Evolutionary conservation across 176 grass and related monocot genomes (phyloP), one percentile per base, ranked within the genome.

Genomic region (Juncus effusus): DNA sequence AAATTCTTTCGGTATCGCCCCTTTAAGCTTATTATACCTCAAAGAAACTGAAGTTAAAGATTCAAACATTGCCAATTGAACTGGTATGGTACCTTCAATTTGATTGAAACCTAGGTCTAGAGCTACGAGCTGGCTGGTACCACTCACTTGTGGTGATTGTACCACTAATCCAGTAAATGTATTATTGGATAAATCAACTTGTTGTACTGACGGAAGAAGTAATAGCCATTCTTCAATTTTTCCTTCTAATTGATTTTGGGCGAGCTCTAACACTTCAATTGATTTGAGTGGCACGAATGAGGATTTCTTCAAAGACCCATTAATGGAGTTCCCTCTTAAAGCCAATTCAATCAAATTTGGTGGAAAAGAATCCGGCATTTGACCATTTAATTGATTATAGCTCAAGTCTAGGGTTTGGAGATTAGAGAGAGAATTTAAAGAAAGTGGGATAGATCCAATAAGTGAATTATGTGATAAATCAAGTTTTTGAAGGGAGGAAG

Each of bases 181-280:
- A 53, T 72, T 72, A 40, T 72, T 72, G 5, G 69, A 72, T 56
- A 72, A 72, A 41, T 72, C 3, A 10, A 72, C 10, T 59, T 72
- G 69, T 60, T 72, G 69, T 47, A 72, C 6, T n/a, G 69, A 72
- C 7, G 69, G 69, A 6, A 72, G 53, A 47, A 72, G 54, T 42
- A 72, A 72, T 5, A 72, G 42, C 69, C 69, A 72, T 58, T 40
- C 58, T 58, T 59, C 54, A 10, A 72, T 13, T 72, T 45, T 72
- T 10, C 69, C 69, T 19, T 47, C 13, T 60, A 72, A 56, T 16
- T 3, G 69, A 41, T 72, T 72, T 11, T 12, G 16, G 3, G 69
- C 51, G 3, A 72, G 69, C 45, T 72, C 69, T 28, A 72, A 41
- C 10, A 72, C 69, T 60, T 72, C 54, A 59, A 72, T 72, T 2